phyloP scores from a whole-genome alignment of 2,329 filamentous ascomycete species.

The Colletotrichum salicis region DNA sequence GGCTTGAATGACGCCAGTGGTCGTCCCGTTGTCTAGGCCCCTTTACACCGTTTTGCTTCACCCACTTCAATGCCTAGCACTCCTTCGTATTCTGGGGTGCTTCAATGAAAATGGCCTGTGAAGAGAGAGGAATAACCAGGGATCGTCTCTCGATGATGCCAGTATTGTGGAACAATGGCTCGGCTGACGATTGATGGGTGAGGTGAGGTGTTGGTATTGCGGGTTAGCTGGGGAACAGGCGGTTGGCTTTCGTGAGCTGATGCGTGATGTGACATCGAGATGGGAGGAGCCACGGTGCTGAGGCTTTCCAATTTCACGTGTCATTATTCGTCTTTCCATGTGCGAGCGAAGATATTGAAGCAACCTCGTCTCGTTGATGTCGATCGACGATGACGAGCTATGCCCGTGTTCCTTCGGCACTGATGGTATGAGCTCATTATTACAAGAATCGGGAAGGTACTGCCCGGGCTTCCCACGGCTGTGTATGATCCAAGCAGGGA shows the following conservation, averaged over 20 bases:
- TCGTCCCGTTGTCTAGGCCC: constrained; percentile 24
- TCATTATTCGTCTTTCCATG: too few relatives aligned
- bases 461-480: not conserved
- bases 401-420: not conserved
- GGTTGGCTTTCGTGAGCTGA: not conserved
- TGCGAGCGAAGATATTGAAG: not conserved
- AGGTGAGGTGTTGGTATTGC: not conserved
- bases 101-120: not conserved
- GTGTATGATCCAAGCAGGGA: too few relatives aligned
- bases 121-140: not conserved
- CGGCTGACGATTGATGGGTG: not conserved
- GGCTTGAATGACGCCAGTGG: constrained; percentile 26
- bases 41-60: not conserved
- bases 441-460: not conserved
- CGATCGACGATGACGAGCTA: not conserved
- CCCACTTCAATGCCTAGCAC: not conserved
- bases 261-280: constrained; percentile 6
- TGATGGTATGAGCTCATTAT: not conserved
- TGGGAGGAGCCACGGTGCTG: not conserved
- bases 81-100: not conserved
- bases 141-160: constrained; percentile 11
- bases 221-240: not conserved
- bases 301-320: constrained; percentile 10
- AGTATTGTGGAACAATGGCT: not conserved
- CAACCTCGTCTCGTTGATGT: not conserved